Conservation (phyloP, 2,329 filamentous ascomycete genomes). For the Camillea tinctor region DNA sequence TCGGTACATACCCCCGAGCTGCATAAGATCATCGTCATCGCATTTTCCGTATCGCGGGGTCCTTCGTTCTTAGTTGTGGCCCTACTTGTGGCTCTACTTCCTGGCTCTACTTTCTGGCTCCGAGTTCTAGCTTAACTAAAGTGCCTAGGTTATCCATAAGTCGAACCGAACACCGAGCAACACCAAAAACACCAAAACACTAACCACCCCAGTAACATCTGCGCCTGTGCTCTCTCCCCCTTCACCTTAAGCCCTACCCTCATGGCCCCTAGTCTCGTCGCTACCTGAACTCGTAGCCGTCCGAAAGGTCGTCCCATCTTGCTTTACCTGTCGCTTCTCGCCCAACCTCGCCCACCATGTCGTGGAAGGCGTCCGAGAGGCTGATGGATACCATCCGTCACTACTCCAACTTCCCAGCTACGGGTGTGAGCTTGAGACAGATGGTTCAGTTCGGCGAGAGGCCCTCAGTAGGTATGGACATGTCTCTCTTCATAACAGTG, state of each 20-base stretch:
- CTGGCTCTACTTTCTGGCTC: too few relatives aligned
- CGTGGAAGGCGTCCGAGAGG: conserved; percentile 87
- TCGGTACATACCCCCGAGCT: background rate
- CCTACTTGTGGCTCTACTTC: too few relatives aligned
- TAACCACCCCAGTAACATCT: conserved; percentile 7
- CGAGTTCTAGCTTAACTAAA: too few relatives aligned
- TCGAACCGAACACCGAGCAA: background rate
- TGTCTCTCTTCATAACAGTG: background rate
- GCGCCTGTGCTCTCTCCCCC: conserved; percentile 3
- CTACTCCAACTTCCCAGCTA: conserved; percentile 95
- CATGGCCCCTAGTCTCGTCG: conserved; percentile 15
- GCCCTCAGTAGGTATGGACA: conserved; percentile 76
- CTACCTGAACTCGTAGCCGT: conserved; percentile 17
- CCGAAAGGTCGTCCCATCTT: conserved; percentile 11
- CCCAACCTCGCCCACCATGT: conserved; percentile 59
- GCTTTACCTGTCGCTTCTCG: conserved; percentile 18
- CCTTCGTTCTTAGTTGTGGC: background rate
- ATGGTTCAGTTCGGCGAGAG: conserved; percentile 99
- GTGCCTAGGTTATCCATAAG: too few relatives aligned
- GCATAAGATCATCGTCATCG: background rate
- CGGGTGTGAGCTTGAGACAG: conserved; percentile 91
- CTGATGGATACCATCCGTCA: conserved; percentile 97
- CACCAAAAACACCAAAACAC: conserved; percentile 15
- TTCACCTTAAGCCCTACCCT: too few relatives aligned
- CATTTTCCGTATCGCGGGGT: conserved; percentile 1